Percentiles rank a stretch among this genome's conserved stretches.
Conservation (phyloP, 805 yeast genomes). For the Monosporozyma yasuniensis region DNA sequence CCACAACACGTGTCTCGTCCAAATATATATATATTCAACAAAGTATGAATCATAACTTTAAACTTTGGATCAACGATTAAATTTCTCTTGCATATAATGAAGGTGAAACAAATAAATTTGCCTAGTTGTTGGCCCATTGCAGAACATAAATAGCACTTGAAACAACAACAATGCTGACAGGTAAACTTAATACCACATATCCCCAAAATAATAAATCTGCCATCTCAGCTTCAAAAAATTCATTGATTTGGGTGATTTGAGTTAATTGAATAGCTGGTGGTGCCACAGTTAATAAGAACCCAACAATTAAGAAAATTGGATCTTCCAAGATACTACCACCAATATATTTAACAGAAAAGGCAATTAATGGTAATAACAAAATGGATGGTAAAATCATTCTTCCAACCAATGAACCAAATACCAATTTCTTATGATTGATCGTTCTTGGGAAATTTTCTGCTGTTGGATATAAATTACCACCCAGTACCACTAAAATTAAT, state of each 20-base stretch:
- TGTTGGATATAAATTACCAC: slow-evolving; percentile 68
- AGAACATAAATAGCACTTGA: slow-evolving; percentile 48
- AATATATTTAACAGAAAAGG: slow-evolving; percentile 53
- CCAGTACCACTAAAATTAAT: slow-evolving; percentile 62
- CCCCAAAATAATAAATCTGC: slow-evolving; percentile 82
- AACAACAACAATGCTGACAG: slow-evolving; percentile 65
- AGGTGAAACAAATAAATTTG: no score
- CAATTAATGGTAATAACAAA: slow-evolving; percentile 56
- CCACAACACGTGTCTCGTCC: no score
- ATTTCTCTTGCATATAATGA: no score
- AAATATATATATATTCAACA: no score
- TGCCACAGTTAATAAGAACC: slow-evolving; percentile 63
- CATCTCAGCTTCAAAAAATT: slow-evolving; percentile 72
- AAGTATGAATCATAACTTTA: no score
- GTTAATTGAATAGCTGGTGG: slow-evolving; percentile 82
- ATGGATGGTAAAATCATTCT: slow-evolving; percentile 73
- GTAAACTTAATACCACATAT: slow-evolving; percentile 64
- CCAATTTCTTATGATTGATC: slow-evolving; percentile 50
- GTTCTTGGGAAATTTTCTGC: slow-evolving; percentile 59
- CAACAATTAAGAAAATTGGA: slow-evolving; percentile 70
- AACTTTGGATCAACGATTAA: no score
- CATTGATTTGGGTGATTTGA: slow-evolving; percentile 71
- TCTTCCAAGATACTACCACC: slow-evolving; percentile 65
- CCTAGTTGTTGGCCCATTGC: slow-evolving; percentile 32
- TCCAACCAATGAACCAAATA: slow-evolving; percentile 60